phyloP scores from a whole-genome alignment of 2,329 filamentous ascomycete species.

The Talaromyces sp. region DNA sequence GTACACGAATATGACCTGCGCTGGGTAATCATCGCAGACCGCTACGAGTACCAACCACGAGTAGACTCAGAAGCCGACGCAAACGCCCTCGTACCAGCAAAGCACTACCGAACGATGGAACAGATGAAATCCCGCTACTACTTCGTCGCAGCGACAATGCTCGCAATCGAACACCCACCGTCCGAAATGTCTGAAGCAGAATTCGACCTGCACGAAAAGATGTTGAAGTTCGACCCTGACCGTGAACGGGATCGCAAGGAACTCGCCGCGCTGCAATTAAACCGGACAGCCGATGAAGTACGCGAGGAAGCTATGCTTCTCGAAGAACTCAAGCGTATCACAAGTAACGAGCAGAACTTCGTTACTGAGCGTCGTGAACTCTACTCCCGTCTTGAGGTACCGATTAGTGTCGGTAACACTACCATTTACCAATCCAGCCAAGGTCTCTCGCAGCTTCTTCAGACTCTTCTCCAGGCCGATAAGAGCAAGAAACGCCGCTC shows the following conservation, averaged over 20 bases:
- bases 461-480: slow-evolving; percentile 79
- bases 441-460: slow-evolving; percentile 76
- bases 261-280: slow-evolving; percentile 77
- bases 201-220: slow-evolving; percentile 78
- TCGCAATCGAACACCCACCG: slow-evolving; percentile 76
- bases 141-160: slow-evolving; percentile 77
- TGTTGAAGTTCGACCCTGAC: slow-evolving; percentile 81
- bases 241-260: slow-evolving; percentile 81
- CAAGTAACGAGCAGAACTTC: slow-evolving; percentile 81
- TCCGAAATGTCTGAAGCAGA: slow-evolving; percentile 87
- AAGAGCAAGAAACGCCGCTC: slow-evolving; percentile 87
- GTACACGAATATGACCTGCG: slow-evolving; percentile 80
- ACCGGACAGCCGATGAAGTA: slow-evolving; percentile 81
- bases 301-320: slow-evolving; percentile 89
- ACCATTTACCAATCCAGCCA: slow-evolving; percentile 77
- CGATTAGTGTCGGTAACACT: slow-evolving; percentile 69
- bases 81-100: slow-evolving; percentile 40
- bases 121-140: slow-evolving; percentile 93
- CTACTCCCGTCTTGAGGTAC: slow-evolving; percentile 83
- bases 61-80: slow-evolving; percentile 31
- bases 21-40: slow-evolving; percentile 90
- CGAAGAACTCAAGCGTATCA: slow-evolving; percentile 87
- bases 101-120: slow-evolving; percentile 71
- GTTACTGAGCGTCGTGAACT: slow-evolving; percentile 86
- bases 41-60: slow-evolving; percentile 69